A percentile compares a stretch with the other conserved stretches of the same genome.
These are phyloP conservation scores for Zymoseptoria passerinii DNA, from an alignment of 2,329 filamentous ascomycete species.

Conservation along the genomic window DNA sequence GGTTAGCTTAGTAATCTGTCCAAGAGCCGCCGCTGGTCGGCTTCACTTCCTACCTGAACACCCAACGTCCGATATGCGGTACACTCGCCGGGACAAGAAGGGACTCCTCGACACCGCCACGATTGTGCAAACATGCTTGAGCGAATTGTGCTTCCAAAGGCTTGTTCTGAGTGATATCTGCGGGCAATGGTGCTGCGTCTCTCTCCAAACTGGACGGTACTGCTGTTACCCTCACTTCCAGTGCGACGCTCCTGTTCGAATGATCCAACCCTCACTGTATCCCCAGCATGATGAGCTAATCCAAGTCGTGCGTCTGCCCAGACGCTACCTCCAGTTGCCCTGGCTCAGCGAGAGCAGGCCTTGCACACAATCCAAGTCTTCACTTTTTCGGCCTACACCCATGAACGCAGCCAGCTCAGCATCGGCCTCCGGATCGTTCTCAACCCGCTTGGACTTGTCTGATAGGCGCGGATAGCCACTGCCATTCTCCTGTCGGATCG, in stretches of 20 bases:
- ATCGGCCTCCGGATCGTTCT: conserved; percentile 42
- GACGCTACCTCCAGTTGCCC: conserved; percentile 65
- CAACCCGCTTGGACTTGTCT: conserved; percentile 15
- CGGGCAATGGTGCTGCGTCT: not conserved
- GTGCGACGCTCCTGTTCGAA: not conserved
- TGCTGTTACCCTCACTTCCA: not conserved
- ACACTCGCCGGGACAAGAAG: too few relatives aligned
- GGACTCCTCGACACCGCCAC: not conserved
- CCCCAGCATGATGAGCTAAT: not conserved
- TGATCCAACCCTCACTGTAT: not conserved
- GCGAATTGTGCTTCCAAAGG: not conserved
- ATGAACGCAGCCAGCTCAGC: conserved; percentile 68
- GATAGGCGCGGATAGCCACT: not conserved
- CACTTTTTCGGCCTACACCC: conserved; percentile 42
- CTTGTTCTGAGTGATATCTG: not conserved
- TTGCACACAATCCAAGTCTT: conserved; percentile 79
- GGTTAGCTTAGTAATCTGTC: too few relatives aligned
- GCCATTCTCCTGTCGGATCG: not conserved
- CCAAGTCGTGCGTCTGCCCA: not conserved
- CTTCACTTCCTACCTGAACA: too few relatives aligned
- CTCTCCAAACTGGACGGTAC: not conserved
- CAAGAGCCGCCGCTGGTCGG: too few relatives aligned
- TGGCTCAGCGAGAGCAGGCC: conserved; percentile 83
- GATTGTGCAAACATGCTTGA: not conserved
- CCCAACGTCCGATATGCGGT: too few relatives aligned